Percentiles rank a stretch among this genome's conserved stretches.
These are phyloP conservation scores for Moricandia moricandioides DNA, from an alignment of 345 rosid species.

Conservation along the genomic window DNA sequence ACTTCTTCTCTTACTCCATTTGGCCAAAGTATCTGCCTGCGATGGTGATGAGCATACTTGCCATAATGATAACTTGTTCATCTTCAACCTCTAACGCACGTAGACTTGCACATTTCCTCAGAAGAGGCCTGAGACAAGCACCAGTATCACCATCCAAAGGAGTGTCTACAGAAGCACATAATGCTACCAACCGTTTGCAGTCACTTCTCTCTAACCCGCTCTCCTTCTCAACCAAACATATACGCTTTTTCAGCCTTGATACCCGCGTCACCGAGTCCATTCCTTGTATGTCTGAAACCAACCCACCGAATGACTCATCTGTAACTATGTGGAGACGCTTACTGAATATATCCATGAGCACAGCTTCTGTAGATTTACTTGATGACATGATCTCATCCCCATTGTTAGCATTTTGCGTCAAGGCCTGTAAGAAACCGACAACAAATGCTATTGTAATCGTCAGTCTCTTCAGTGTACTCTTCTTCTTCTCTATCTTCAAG, in stretches of 20 bases:
- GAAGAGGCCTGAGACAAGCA: conserved; percentile 61
- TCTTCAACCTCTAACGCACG: conserved; percentile 59
- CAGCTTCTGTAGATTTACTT: conserved; percentile 28
- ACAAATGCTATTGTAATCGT: conserved; percentile 50
- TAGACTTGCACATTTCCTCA: too few species aligned
- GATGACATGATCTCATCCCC: too few species aligned
- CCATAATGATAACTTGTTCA: conserved; percentile 54
- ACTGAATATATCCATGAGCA: conserved; percentile 27
- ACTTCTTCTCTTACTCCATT: conserved; percentile 39
- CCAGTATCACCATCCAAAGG: conserved; percentile 69
- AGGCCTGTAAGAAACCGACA: conserved; percentile 38
- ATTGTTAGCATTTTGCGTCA: conserved; percentile 41
- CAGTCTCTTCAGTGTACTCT: conserved; percentile 52
- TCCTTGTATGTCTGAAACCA: conserved; percentile 48
- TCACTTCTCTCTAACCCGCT: conserved; percentile 44
- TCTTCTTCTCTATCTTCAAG: conserved; percentile 39
- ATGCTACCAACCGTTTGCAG: conserved; percentile 68
- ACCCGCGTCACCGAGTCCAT: conserved; percentile 74
- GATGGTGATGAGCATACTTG: conserved; percentile 72
- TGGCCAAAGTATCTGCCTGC: conserved; percentile 80
- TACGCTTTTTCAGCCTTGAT: conserved; percentile 60
- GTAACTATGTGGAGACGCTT: too few species aligned
- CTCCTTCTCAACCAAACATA: conserved; percentile 46
- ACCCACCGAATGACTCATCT: conserved; percentile 14
- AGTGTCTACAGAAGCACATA: conserved; percentile 72